phyloP scores from a whole-genome alignment of 257 asterid genomes.

The Lavandula angustifolia region DNA sequence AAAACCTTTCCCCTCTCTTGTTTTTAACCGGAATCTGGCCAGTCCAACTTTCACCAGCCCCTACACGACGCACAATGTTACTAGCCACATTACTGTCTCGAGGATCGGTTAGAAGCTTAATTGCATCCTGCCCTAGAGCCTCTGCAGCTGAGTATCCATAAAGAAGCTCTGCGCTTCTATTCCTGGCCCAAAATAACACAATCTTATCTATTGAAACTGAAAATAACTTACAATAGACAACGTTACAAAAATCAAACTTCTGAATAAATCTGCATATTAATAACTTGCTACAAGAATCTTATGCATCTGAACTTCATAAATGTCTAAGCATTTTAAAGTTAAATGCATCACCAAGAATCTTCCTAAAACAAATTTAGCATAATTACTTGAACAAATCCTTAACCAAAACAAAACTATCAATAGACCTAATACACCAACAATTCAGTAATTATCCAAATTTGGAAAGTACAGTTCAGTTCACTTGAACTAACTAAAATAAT shows the following conservation, averaged over 20 bases:
- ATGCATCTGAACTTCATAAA: constrained; percentile 4
- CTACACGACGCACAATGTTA: constrained; percentile 55
- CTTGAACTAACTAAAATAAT: background rate
- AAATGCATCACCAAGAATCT: constrained; percentile 2
- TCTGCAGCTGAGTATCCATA: constrained; percentile 79
- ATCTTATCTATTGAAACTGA: background rate
- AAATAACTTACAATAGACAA: constrained; percentile 1
- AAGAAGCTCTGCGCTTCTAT: constrained; percentile 69
- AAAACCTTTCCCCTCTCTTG: constrained; percentile 69
- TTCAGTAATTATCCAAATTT: constrained; percentile 23
- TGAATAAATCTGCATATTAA: constrained; percentile 2
- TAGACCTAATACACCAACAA: background rate
- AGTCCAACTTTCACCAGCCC: constrained; percentile 81
- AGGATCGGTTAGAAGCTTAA: constrained; percentile 61
- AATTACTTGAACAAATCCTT: constrained; percentile 1
- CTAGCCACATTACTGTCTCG: constrained; percentile 52
- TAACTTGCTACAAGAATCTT: constrained; percentile 2
- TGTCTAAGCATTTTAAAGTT: constrained; percentile 15
- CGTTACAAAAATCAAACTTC: background rate
- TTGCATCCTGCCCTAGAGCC: constrained; percentile 67
- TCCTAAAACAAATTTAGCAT: constrained; percentile 9
- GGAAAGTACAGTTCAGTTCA: constrained; percentile 25
- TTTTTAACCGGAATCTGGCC: constrained; percentile 82
- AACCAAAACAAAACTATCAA: background rate
- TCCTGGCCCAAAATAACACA: constrained; percentile 52